These are phyloP conservation scores for Achaetomium macrosporum DNA, from an alignment of 2,329 filamentous ascomycete species.

Conservation along the genomic window DNA sequence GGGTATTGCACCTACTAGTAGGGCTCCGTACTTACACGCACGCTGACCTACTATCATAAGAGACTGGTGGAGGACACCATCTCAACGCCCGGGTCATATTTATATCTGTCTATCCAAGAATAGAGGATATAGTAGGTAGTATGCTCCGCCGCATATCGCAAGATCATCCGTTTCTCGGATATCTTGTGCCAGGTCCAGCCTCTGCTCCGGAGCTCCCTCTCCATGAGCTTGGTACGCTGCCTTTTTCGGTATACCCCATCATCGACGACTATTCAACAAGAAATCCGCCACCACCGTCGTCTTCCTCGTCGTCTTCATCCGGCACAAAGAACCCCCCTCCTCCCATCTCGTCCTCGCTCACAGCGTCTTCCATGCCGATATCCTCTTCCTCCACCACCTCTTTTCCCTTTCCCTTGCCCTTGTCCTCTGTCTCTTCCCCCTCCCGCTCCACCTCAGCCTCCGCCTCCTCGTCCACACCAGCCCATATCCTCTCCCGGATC, in stretches of 20 bases:
- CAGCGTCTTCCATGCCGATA: slow-evolving; percentile 17
- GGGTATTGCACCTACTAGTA: too few relatives aligned
- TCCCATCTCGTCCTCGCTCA: slow-evolving; percentile 27
- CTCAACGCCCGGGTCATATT: too few relatives aligned
- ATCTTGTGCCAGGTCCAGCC: too few relatives aligned
- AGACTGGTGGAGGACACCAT: too few relatives aligned
- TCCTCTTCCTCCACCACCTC: slow-evolving; percentile 16
- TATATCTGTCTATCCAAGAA: too few relatives aligned
- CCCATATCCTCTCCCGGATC: slow-evolving; percentile 68
- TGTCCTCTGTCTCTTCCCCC: background rate
- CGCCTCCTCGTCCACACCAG: slow-evolving; percentile 45
- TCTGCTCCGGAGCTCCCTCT: too few relatives aligned
- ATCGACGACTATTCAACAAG: slow-evolving; percentile 18
- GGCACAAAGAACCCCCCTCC: slow-evolving; percentile 28
- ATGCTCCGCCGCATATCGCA: too few relatives aligned
- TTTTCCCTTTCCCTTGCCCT: slow-evolving; percentile 24
- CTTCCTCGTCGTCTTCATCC: slow-evolving; percentile 18
- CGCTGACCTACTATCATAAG: too few relatives aligned
- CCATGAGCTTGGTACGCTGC: too few relatives aligned
- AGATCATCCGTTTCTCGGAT: too few relatives aligned
- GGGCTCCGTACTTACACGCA: too few relatives aligned
- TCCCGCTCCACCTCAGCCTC: slow-evolving; percentile 30
- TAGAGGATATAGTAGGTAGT: too few relatives aligned
- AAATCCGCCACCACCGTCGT: slow-evolving; percentile 19
- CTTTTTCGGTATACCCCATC: background rate